Evolutionary conservation across 2,329 filamentous ascomycete genomes (phyloP).

Genomic region (Aspergillus pseudonomiae): DNA sequence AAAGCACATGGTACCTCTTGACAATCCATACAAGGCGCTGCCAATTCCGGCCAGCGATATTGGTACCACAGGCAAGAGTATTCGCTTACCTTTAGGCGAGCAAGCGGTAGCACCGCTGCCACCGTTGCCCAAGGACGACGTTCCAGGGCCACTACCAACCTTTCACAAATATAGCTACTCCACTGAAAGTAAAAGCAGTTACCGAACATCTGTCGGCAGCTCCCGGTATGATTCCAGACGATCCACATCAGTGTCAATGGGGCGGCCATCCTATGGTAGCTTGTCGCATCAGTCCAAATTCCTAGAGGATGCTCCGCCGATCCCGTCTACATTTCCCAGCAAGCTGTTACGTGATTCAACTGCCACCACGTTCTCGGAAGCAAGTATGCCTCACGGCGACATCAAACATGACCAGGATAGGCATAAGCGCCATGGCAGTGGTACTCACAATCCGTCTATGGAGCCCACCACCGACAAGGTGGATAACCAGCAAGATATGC

Average conservation of each 20-base stretch:
- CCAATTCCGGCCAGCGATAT: constrained; percentile 19
- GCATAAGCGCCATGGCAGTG: constrained; percentile 30
- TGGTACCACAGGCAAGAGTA: constrained; percentile 9
- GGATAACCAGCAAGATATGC: constrained; percentile 13
- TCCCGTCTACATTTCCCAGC: constrained; percentile 32
- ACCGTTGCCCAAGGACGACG: constrained; percentile 12
- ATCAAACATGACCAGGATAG: constrained; percentile 25
- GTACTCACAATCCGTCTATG: constrained; percentile 31
- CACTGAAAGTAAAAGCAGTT: constrained; percentile 42
- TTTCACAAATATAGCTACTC: constrained; percentile 31
- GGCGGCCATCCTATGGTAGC: constrained; percentile 38
- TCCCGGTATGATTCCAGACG: constrained; percentile 38
- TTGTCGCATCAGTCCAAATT: constrained; percentile 32
- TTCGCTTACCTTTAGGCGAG: constrained; percentile 13
- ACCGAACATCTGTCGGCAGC: constrained; percentile 45
- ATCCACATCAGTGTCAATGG: constrained; percentile 35
- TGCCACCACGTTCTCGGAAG: constrained; percentile 23
- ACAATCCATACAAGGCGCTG: constrained; percentile 25
- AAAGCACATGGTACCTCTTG: constrained; percentile 25
- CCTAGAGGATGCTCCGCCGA: constrained; percentile 37
- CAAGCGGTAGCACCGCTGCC: constrained; percentile 22
- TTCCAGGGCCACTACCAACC: constrained; percentile 8
- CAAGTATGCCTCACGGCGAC: constrained; percentile 27
- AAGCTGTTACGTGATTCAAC: constrained; percentile 19
- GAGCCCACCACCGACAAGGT: constrained; percentile 7